phyloP scores from a whole-genome alignment of 768 basidiomycete genomes.

The Gloeopeniophorella convolvens region DNA sequence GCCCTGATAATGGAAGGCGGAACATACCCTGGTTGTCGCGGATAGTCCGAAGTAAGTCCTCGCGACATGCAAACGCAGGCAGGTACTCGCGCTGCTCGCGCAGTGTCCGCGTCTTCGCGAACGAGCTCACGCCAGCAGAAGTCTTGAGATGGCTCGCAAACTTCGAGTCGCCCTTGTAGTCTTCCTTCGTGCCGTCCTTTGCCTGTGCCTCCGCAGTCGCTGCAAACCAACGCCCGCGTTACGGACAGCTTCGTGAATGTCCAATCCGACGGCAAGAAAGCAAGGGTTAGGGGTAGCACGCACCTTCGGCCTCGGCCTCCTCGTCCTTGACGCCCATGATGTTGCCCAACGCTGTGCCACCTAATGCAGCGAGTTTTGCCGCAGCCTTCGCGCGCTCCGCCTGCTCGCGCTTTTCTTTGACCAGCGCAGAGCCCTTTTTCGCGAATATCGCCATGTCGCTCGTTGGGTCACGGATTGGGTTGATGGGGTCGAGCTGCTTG shows the following conservation, averaged over 20 bases:
- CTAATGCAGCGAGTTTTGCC: slow-evolving; percentile 86
- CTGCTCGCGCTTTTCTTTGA: slow-evolving; percentile 94
- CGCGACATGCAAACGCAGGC: slow-evolving; percentile 95
- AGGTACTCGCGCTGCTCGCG: slow-evolving; percentile 96
- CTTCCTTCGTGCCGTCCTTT: slow-evolving; percentile 49
- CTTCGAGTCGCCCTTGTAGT: slow-evolving; percentile 92
- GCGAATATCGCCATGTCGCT: slow-evolving; percentile 95
- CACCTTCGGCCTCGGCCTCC: slow-evolving; percentile 87
- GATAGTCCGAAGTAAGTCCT: slow-evolving; percentile 81
- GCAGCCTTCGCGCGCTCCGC: slow-evolving; percentile 95
- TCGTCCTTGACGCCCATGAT: slow-evolving; percentile 97
- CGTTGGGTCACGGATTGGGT: slow-evolving; percentile 88
- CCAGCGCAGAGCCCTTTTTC: slow-evolving; percentile 92
- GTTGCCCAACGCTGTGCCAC: slow-evolving; percentile 93
- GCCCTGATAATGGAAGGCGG: neutral
- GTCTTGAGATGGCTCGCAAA: slow-evolving; percentile 92
- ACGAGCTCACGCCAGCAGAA: slow-evolving; percentile 69
- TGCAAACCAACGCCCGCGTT: slow-evolving; percentile 30
- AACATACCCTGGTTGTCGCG: slow-evolving; percentile 88
- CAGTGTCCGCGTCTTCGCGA: slow-evolving; percentile 74
- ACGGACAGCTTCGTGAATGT: slow-evolving; percentile 68
- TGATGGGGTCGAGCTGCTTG: slow-evolving; percentile 94
- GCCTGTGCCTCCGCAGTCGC: slow-evolving; percentile 41
- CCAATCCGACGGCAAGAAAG: slow-evolving; percentile 42
- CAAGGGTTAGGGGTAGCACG: slow-evolving; percentile 30